Evolutionary conservation across 1,284 basidiomycete species (phyloP).

Genomic region (Mrakiaceae sp.): DNA sequence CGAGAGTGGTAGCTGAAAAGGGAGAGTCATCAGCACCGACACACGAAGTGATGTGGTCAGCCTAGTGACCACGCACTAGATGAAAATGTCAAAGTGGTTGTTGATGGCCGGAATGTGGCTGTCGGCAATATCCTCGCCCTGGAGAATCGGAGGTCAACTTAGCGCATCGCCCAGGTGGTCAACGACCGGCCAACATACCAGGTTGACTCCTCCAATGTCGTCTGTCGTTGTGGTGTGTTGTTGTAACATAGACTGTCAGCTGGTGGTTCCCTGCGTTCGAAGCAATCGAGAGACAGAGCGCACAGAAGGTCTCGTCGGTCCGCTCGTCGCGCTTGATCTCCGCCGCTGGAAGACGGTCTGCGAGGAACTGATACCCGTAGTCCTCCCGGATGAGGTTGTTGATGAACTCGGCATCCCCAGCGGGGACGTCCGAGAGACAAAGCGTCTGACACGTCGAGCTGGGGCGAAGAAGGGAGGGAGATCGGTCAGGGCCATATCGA

Average conservation of each 20-base stretch:
- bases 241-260: too few relatives aligned
- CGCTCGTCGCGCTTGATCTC: conserved; percentile 71
- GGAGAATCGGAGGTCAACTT: conserved; percentile 34
- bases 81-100: conserved; percentile 80
- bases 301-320: conserved; percentile 63
- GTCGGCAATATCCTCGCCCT: conserved; percentile 32
- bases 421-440: conserved; percentile 53
- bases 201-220: conserved; percentile 53
- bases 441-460: conserved; percentile 65
- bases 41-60: not conserved
- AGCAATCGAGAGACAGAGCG: too few relatives aligned
- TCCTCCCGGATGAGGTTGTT: conserved; percentile 82
- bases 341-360: conserved; percentile 87
- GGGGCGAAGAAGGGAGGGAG: conserved; percentile 28
- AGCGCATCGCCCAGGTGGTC: not conserved
- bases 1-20: conserved; percentile 57
- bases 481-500: not conserved
- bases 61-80: conserved; percentile 44
- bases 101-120: conserved; percentile 60
- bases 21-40: not conserved
- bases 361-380: conserved; percentile 88
- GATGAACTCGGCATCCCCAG: conserved; percentile 72
- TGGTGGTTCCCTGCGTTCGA: too few relatives aligned
- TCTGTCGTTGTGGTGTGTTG: conserved; percentile 24
- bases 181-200: conserved; percentile 7